Conservation (phyloP, 257 asterid genomes). For the Forsythia viridissima region DNA sequence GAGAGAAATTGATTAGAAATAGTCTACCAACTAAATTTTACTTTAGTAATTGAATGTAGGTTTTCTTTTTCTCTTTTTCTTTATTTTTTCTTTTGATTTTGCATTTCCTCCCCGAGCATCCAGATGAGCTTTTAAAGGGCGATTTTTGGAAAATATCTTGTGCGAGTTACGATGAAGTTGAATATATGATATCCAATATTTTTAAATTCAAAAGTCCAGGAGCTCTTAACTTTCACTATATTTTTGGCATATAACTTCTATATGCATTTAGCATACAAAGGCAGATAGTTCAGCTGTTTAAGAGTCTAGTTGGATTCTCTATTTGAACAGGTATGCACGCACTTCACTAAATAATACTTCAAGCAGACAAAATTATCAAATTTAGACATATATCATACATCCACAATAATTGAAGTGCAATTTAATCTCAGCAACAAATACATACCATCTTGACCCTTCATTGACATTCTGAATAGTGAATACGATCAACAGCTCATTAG, state of each 20-base stretch:
- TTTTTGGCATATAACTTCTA: background rate
- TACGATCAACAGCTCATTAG: slow-evolving; percentile 65
- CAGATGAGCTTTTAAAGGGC: too few relatives aligned
- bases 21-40: background rate
- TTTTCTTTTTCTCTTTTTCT: background rate
- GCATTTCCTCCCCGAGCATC: too few relatives aligned
- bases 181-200: background rate
- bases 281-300: background rate
- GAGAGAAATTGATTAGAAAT: slow-evolving; percentile 8
- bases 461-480: slow-evolving; percentile 82
- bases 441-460: slow-evolving; percentile 82
- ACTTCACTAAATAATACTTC: background rate
- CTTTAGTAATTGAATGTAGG: slow-evolving; percentile 18
- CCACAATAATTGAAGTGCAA: background rate
- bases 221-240: background rate
- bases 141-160: too few relatives aligned
- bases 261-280: background rate
- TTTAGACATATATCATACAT: too few relatives aligned
- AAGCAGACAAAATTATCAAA: background rate
- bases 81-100: background rate
- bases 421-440: background rate
- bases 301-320: too few relatives aligned
- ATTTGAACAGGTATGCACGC: too few relatives aligned
- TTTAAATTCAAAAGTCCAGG: background rate
- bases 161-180: background rate